Evolutionary conservation across 1,284 basidiomycete species (phyloP), one percentile per base, ranked within the genome.

Genomic region (Pseudomicrostroma phylloplanum): DNA sequence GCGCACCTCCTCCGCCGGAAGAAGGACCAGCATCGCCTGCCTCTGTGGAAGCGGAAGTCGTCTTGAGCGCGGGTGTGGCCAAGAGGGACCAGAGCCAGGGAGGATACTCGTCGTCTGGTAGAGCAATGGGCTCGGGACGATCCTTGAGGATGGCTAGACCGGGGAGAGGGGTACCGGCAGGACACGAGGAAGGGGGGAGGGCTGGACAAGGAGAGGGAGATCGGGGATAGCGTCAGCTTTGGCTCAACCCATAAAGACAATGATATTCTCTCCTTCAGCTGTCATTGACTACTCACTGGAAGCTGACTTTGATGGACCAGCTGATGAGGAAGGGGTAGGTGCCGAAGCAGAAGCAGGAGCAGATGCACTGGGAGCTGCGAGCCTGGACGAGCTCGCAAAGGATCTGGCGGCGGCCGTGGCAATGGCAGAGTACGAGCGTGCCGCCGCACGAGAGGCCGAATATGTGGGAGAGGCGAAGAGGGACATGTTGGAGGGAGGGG

Each of bases 61-160:
- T 54, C 21, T 54, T 54, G 21, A 54, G n/a, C 6, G 51, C 15
- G 6, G 51, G 67, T 48, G 74, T 73, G 36, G 76, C 78, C 9
- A 91, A 81, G 51, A 92, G 78, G 23, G 84, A 87, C 91, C 92
- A 96, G 53, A 96, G 80, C 92, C 92, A 96, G 3, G 85, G 78
- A 1, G 92, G 92, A 79, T 96, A 96, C 72, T 88, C 86, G 43
- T 89, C 86, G 80, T 96, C 92, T 1, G 88, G 82, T 12, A 85
- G 81, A 1, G 92, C 90, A 12, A 92, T 80, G 1, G 94, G 87
- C 42, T 90, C 88, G 0, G 85, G 82, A 74, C 92, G 88, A 67
- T 86, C 88, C 80, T 96, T 96, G 58, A 90, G 83, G 73, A 91
- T 91, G 65, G 88, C 87, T 7, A 92, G 79, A 1, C 91, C 91